These are phyloP conservation scores for Lepidium aucheri DNA, from an alignment of 345 rosid species.

Conservation along the genomic window DNA sequence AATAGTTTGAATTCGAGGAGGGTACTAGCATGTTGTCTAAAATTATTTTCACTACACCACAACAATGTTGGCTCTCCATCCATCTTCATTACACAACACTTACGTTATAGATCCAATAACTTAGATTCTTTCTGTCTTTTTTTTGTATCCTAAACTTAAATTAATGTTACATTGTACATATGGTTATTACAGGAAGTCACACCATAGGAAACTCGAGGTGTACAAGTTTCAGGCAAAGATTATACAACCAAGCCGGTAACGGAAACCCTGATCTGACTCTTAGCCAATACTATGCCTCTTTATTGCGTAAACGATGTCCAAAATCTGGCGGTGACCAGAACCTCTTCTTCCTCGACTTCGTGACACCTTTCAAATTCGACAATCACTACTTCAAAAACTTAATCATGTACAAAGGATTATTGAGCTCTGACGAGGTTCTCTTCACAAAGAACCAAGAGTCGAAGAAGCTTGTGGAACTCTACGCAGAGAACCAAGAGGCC, in stretches of 20 bases:
- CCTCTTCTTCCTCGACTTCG: constrained; percentile 49
- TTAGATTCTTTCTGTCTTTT: neutral
- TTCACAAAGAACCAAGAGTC: constrained; percentile 48
- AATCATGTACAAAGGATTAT: constrained; percentile 51
- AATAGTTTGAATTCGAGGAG: too few species aligned
- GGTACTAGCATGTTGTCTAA: too few species aligned
- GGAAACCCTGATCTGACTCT: constrained; percentile 55
- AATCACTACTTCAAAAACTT: constrained; percentile 70
- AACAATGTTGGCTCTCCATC: too few species aligned
- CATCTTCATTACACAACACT: too few species aligned
- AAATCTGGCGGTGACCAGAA: constrained; percentile 49
- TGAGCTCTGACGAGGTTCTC: constrained; percentile 66
- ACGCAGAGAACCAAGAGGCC: constrained; percentile 41
- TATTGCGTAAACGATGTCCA: constrained; percentile 39
- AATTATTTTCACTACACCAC: too few species aligned
- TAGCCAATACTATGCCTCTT: constrained; percentile 38
- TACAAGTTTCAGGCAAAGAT: constrained; percentile 67
- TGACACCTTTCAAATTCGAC: constrained; percentile 55
- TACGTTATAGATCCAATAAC: neutral
- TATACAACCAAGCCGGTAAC: constrained; percentile 65
- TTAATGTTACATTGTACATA: neutral
- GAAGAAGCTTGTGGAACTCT: constrained; percentile 43
- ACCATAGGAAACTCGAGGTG: constrained; percentile 67
- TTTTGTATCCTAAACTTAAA: too few species aligned
- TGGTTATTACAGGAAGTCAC: constrained; percentile 53